These are phyloP conservation scores for Xylariaceae sp. DNA, from an alignment of 2,329 filamentous ascomycete species.

Conservation along the genomic window DNA sequence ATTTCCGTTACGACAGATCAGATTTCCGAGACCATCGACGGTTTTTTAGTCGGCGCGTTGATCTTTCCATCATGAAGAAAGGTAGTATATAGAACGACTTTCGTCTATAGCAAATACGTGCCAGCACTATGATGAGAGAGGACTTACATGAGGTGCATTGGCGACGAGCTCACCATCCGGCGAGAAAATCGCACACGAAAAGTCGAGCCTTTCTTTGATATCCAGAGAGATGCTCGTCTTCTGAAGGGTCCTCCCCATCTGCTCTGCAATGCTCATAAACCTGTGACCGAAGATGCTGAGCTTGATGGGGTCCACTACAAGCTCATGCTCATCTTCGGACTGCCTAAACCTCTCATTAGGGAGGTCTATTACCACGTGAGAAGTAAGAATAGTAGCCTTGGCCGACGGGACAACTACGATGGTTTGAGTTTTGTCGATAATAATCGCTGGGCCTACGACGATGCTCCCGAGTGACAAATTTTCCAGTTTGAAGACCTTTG, in stretches of 20 bases:
- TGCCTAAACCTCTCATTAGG: slow-evolving; percentile 43
- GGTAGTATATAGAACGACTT: too few species aligned
- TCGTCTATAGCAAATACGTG: neutral
- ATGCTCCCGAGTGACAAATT: slow-evolving; percentile 11
- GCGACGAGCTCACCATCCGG: slow-evolving; percentile 66
- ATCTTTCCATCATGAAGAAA: too few species aligned
- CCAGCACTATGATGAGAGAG: neutral
- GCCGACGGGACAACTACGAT: slow-evolving; percentile 34
- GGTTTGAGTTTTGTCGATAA: slow-evolving; percentile 20
- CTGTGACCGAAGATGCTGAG: slow-evolving; percentile 73
- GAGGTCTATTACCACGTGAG: slow-evolving; percentile 33
- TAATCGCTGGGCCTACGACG: slow-evolving; percentile 17
- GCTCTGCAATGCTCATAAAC: slow-evolving; percentile 81
- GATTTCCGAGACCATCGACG: too few species aligned
- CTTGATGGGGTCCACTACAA: slow-evolving; percentile 65
- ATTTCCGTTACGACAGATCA: too few species aligned
- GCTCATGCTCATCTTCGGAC: slow-evolving; percentile 41
- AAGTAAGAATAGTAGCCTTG: slow-evolving; percentile 30
- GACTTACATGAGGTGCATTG: slow-evolving; percentile 54
- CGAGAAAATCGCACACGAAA: slow-evolving; percentile 74
- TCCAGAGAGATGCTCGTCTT: slow-evolving; percentile 75
- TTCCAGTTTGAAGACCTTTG: slow-evolving; percentile 16
- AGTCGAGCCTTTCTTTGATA: slow-evolving; percentile 75
- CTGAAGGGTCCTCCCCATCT: slow-evolving; percentile 75
- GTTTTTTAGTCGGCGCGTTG: too few species aligned